phyloP scores from a whole-genome alignment of 306 rosid genomes.

The Cicer arietinum region DNA sequence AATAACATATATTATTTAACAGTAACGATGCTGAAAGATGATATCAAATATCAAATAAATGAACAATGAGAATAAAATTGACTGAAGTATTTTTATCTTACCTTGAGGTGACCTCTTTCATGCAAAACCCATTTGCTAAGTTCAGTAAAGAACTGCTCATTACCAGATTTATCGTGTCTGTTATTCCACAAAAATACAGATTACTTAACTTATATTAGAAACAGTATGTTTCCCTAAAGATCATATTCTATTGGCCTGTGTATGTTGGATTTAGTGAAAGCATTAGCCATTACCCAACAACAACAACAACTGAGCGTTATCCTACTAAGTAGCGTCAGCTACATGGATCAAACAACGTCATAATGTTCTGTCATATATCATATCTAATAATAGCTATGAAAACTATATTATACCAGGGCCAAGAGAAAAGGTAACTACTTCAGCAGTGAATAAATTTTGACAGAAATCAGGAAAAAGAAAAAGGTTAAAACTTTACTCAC shows the following conservation, averaged over 20 bases:
- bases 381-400: conserved; percentile 15
- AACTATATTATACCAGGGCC: neutral
- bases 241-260: neutral
- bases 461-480: conserved; percentile 10
- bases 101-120: conserved; percentile 98
- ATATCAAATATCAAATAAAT: conserved; percentile 30
- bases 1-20: conserved; percentile 30
- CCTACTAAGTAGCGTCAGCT: no score
- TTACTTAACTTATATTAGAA: neutral
- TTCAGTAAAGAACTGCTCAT: conserved; percentile 86
- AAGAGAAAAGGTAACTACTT: conserved; percentile 5
- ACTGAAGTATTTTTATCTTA: conserved; percentile 42
- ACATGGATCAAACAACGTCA: no score
- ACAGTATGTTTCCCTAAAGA: neutral
- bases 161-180: conserved; percentile 88
- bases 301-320: no score
- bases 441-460: conserved; percentile 21
- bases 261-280: neutral
- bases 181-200: conserved; percentile 35
- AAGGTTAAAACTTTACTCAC: conserved; percentile 60
- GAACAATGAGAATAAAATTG: conserved; percentile 29
- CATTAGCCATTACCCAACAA: neutral
- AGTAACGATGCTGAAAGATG: conserved; percentile 30
- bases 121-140: conserved; percentile 97
- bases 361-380: no score